These are phyloP conservation scores for Aspergillus nomiae DNA, from an alignment of 2,329 filamentous ascomycete genomes.

Conservation along the genomic window DNA sequence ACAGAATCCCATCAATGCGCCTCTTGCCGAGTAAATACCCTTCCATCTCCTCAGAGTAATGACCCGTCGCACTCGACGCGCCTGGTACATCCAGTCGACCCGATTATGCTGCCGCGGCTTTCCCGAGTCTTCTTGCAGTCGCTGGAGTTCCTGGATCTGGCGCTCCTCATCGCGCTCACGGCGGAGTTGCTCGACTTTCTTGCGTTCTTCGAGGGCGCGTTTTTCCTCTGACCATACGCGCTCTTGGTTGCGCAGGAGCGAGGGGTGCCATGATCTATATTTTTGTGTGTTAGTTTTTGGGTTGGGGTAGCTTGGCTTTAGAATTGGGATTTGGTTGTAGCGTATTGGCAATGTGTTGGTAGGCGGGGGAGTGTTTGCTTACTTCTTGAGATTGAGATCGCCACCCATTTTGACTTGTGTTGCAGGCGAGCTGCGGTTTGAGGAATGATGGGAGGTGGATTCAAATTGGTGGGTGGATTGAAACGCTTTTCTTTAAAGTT, in stretches of 20 bases:
- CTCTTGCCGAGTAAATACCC: constrained; percentile 91
- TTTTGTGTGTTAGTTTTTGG: constrained; percentile 16
- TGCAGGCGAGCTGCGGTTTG: neutral
- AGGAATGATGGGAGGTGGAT: neutral
- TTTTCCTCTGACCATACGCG: constrained; percentile 90
- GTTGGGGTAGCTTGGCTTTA: neutral
- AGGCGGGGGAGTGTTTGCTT: constrained; percentile 9
- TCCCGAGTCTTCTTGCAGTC: constrained; percentile 84
- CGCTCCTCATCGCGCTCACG: constrained; percentile 95
- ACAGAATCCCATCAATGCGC: constrained; percentile 76
- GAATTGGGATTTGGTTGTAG: neutral
- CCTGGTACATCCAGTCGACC: constrained; percentile 98
- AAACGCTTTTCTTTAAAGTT: neutral
- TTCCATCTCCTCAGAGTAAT: constrained; percentile 82
- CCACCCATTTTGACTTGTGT: constrained; percentile 72
- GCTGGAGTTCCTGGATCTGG: constrained; percentile 86
- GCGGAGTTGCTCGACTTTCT: constrained; percentile 85
- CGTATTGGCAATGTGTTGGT: neutral
- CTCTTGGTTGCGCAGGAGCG: constrained; percentile 85
- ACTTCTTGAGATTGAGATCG: constrained; percentile 92
- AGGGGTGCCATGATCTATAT: constrained; percentile 81
- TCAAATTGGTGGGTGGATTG: neutral
- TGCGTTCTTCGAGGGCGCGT: constrained; percentile 90
- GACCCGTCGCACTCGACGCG: constrained; percentile 71
- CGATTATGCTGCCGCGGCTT: constrained; percentile 77